Evolutionary conservation across 768 basidiomycete species (phyloP).

Genomic region (Lactarius indigo): DNA sequence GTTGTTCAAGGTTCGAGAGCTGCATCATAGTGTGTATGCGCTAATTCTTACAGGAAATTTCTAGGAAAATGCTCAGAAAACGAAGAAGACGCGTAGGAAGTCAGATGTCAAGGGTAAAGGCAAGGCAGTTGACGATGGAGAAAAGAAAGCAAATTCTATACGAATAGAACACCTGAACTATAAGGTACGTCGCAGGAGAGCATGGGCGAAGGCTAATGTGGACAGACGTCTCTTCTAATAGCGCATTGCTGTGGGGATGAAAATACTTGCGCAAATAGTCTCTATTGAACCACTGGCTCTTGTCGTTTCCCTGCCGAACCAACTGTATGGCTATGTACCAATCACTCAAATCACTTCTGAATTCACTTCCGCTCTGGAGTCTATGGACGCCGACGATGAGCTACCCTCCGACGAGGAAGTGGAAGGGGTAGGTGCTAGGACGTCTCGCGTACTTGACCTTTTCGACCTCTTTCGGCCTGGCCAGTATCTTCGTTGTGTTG

Average conservation of each 20-base stretch:
- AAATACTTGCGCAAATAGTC: conserved; percentile 82
- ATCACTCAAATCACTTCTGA: conserved; percentile 87
- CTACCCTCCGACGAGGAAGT: conserved; percentile 47
- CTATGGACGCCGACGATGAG: conserved; percentile 48
- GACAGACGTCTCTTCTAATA: conserved; percentile 32
- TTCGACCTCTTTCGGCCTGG: conserved; percentile 75
- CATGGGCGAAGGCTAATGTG: background rate
- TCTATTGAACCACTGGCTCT: conserved; percentile 85
- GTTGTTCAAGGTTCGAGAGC: conserved; percentile 57
- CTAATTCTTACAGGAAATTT: background rate
- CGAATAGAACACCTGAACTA: conserved; percentile 93
- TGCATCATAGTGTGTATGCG: background rate
- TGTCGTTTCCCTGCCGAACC: conserved; percentile 92
- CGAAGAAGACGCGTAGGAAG: conserved; percentile 48
- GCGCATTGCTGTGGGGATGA: conserved; percentile 82
- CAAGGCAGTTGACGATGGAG: conserved; percentile 33
- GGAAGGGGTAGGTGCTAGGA: conserved; percentile 35
- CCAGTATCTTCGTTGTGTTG: conserved; percentile 79
- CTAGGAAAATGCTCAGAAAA: conserved; percentile 33
- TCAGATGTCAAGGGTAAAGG: conserved; percentile 37
- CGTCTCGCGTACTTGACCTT: conserved; percentile 57
- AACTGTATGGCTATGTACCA: conserved; percentile 89
- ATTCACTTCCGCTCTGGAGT: conserved; percentile 69
- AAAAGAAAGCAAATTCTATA: conserved; percentile 49
- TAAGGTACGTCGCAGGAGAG: conserved; percentile 51